These are phyloP conservation scores for Arabidopsis arenosa DNA, from an alignment of 345 rosid genomes.

Conservation along the genomic window DNA sequence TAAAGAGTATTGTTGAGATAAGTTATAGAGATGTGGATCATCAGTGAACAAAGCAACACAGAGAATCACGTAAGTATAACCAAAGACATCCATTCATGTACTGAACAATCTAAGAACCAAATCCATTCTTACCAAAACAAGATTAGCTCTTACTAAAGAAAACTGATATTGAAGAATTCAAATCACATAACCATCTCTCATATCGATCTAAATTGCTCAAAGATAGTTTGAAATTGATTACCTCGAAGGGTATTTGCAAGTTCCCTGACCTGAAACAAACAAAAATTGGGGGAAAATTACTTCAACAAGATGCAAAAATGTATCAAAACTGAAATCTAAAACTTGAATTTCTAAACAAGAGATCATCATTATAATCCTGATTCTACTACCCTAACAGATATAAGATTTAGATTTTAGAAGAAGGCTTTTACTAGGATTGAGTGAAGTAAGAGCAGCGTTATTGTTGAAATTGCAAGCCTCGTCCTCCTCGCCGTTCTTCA, in stretches of 20 bases:
- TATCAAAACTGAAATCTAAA: conserved; percentile 18
- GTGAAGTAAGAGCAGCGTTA: conserved; percentile 74
- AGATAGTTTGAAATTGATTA: conserved; percentile 3
- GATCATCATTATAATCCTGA: not conserved
- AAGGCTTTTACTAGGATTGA: conserved; percentile 75
- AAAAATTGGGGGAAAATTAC: conserved; percentile 10
- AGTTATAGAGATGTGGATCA: not conserved
- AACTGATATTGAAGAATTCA: not conserved
- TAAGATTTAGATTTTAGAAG: conserved; percentile 2
- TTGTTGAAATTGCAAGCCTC: conserved; percentile 88
- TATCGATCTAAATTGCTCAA: not conserved
- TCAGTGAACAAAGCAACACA: conserved; percentile 9
- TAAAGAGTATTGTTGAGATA: not conserved
- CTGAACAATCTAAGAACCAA: conserved; percentile 6
- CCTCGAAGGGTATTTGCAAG: conserved; percentile 46
- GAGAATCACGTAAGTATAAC: not conserved
- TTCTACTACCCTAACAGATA: conserved; percentile 14
- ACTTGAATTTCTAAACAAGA: not conserved
- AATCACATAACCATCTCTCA: not conserved
- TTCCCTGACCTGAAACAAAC: conserved; percentile 44
- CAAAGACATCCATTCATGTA: not conserved
- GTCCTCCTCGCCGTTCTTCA: conserved; percentile 71
- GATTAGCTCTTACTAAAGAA: not conserved
- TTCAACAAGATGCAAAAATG: conserved; percentile 18
- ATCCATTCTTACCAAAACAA: conserved; percentile 22